A percentile compares a stretch with the other conserved stretches of the same genome.
phyloP scores from a whole-genome alignment of 805 yeast species.

The Kazachstania taianensis region DNA sequence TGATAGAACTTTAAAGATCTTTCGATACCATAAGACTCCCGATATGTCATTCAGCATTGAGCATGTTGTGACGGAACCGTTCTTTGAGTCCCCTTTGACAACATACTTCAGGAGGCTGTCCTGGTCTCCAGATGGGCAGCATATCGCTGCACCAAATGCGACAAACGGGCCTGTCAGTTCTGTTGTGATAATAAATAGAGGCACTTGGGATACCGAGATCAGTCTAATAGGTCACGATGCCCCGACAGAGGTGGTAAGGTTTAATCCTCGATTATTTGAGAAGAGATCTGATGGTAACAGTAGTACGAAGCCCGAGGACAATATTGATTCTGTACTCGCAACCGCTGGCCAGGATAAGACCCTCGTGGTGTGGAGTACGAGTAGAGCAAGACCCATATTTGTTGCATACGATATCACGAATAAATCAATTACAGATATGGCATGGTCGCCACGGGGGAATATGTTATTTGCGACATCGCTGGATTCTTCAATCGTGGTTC shows the following conservation, averaged over 20 bases:
- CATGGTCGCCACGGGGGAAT: constrained; percentile 81
- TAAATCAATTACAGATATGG: constrained; percentile 76
- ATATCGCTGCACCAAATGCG: constrained; percentile 77
- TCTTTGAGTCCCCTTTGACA: constrained; percentile 78
- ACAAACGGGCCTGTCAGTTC: constrained; percentile 75
- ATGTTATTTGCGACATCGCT: constrained; percentile 66
- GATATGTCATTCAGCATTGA: constrained; percentile 83
- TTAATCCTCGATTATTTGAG: constrained; percentile 60
- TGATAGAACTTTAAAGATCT: constrained; percentile 82
- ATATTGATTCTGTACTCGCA: constrained; percentile 65
- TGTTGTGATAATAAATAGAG: constrained; percentile 63
- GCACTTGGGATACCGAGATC: constrained; percentile 68
- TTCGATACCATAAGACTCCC: constrained; percentile 66
- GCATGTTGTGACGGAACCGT: constrained; percentile 73
- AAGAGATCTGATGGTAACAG: constrained; percentile 1
- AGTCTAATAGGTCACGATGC: constrained; percentile 76
- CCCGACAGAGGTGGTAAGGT: constrained; percentile 72
- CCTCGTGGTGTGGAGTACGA: constrained; percentile 80
- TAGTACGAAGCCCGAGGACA: background rate
- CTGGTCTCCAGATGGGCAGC: constrained; percentile 91
- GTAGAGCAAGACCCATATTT: constrained; percentile 62
- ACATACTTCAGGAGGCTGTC: constrained; percentile 79
- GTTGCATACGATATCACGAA: constrained; percentile 67
- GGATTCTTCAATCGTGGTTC: constrained; percentile 71
- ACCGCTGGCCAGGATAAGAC: constrained; percentile 93